Evolutionary conservation across 2,329 filamentous ascomycete species (phyloP).

Genomic region (Polytolypa hystricis): DNA sequence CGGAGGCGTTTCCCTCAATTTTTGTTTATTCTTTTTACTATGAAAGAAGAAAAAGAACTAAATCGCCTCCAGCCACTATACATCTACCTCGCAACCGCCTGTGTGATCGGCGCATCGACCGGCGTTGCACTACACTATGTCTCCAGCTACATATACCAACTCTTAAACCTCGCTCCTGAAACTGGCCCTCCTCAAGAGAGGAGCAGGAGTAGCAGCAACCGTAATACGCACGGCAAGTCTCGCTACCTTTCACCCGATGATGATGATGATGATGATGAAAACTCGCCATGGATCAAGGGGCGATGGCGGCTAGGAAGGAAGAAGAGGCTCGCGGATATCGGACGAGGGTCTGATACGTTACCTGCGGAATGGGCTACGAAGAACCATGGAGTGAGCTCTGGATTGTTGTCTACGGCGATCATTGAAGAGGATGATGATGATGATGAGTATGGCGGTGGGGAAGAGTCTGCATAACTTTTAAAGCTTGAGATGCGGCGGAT

Average conservation of each 20-base stretch:
- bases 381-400: no score
- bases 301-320: no score
- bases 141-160: constrained; percentile 30
- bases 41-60: constrained; percentile 5
- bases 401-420: neutral
- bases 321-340: neutral
- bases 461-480: no score
- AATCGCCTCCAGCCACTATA: constrained; percentile 27
- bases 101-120: constrained; percentile 53
- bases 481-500: no score
- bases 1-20: no score
- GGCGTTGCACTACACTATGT: constrained; percentile 50
- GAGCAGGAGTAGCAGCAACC: no score
- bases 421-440: neutral
- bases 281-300: neutral
- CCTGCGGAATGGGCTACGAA: neutral
- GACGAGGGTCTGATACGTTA: neutral
- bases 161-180: neutral
- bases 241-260: neutral
- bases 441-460: neutral
- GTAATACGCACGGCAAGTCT: neutral
- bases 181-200: no score
- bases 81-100: constrained; percentile 54
- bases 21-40: constrained; percentile 10
- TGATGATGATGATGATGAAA: neutral